Percentiles rank a stretch among this genome's conserved stretches.
phyloP scores from a whole-genome alignment of 228 moss, liverwort and hornwort genomes.

The Sphagnum magellanicum region DNA sequence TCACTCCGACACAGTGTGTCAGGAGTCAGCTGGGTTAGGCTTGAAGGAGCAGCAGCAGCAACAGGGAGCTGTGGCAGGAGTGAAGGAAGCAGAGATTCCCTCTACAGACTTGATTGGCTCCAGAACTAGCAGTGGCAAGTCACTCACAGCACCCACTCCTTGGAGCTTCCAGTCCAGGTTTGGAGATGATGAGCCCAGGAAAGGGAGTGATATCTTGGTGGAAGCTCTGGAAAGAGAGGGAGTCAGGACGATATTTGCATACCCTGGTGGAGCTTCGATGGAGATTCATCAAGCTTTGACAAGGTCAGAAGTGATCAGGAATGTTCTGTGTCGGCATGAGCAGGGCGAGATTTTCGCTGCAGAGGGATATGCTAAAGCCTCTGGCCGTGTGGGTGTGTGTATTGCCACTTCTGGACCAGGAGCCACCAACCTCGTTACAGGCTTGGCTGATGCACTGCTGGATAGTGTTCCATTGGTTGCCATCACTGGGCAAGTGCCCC shows the following conservation, averaged over 20 bases:
- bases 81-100: constrained; percentile 41
- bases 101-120: constrained; percentile 26
- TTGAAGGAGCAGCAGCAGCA: no score
- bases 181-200: constrained; percentile 64
- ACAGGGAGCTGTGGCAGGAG: constrained; percentile 33
- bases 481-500: constrained; percentile 88
- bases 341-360: constrained; percentile 98
- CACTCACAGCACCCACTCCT: constrained; percentile 64
- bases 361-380: constrained; percentile 84
- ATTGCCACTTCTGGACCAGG: constrained; percentile 98
- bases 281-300: constrained; percentile 98
- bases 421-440: constrained; percentile 95
- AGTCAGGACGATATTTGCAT: constrained; percentile 75
- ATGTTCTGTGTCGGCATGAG: constrained; percentile 92
- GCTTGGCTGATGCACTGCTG: constrained; percentile 84
- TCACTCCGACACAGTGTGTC: no score
- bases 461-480: constrained; percentile 97
- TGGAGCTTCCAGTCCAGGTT: constrained; percentile 59
- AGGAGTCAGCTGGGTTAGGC: no score
- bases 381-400: constrained; percentile 95
- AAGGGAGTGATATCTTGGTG: constrained; percentile 85
- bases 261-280: constrained; percentile 96
- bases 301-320: constrained; percentile 55
- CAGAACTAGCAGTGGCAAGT: constrained; percentile 65
- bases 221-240: constrained; percentile 97